Evolutionary conservation across 306 rosid species (phyloP).

Genomic region (Pyrus pyrifolia): DNA sequence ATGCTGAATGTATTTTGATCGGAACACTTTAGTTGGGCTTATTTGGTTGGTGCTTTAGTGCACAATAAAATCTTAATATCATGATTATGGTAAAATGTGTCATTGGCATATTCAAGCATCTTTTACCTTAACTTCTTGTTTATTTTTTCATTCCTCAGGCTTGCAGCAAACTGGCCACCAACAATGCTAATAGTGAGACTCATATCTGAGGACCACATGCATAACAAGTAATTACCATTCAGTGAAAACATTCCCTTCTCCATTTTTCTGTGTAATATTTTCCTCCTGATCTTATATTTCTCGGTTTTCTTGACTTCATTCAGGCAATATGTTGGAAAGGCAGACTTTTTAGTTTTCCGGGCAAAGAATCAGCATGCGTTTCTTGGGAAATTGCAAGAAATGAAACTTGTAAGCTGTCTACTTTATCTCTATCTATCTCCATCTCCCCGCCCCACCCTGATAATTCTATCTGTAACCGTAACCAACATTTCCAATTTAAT

Average conservation of each 20-base stretch:
- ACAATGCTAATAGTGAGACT: conserved; percentile 93
- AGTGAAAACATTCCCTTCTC: conserved; percentile 12
- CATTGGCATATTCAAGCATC: background rate
- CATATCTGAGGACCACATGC: conserved; percentile 97
- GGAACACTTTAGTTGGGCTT: background rate
- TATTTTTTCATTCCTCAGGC: conserved; percentile 49
- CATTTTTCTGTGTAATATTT: background rate
- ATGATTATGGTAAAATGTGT: background rate
- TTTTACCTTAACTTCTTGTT: conserved; percentile 5
- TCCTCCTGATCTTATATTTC: conserved; percentile 4
- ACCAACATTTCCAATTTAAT: too few species aligned
- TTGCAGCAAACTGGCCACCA: conserved; percentile 95
- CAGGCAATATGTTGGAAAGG: conserved; percentile 91
- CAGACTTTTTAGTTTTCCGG: conserved; percentile 91
- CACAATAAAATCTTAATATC: background rate
- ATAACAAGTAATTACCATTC: conserved; percentile 58
- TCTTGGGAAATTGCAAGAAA: conserved; percentile 91
- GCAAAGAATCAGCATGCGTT: conserved; percentile 94
- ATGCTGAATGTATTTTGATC: background rate
- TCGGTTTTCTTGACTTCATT: conserved; percentile 12
- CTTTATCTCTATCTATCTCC: background rate
- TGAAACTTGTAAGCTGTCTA: conserved; percentile 68
- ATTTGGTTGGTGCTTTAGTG: background rate
- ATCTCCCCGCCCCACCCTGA: too few species aligned
- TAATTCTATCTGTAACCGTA: too few species aligned